Conservation (phyloP, 1,284 basidiomycete species). For the Sporisorium scitamineum region DNA sequence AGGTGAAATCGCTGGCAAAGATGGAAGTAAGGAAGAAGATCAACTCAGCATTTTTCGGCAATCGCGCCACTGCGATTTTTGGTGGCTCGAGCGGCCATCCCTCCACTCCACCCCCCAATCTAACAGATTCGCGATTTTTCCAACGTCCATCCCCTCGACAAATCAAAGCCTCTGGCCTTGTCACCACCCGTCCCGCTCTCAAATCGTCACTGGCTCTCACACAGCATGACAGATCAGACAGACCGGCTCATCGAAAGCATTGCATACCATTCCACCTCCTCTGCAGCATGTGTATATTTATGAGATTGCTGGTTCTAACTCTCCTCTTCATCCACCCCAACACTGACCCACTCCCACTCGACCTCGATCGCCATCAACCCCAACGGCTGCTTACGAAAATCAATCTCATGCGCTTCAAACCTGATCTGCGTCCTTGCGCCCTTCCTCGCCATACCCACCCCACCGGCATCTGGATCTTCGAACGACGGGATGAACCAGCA, state of each 20-base stretch:
- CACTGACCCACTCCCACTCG: constrained; percentile 65
- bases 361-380: constrained; percentile 63
- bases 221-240: neutral
- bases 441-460: constrained; percentile 6
- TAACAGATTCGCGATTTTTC: neutral
- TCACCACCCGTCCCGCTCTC: neutral
- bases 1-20: neutral
- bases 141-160: neutral
- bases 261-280: neutral
- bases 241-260: too few relatives aligned
- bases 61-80: neutral
- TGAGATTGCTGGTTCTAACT: too few relatives aligned
- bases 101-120: neutral
- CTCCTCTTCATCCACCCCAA: constrained; percentile 25
- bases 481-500: constrained; percentile 69
- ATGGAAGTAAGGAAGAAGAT: constrained; percentile 4
- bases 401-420: constrained; percentile 63
- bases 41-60: constrained; percentile 1
- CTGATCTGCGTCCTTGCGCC: constrained; percentile 31
- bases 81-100: constrained; percentile 24
- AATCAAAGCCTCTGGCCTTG: neutral
- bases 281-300: too few relatives aligned
- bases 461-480: constrained; percentile 51
- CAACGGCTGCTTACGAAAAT: constrained; percentile 67
- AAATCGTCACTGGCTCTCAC: neutral